phyloP scores from a whole-genome alignment of 345 rosid genomes.

The Turnera subulata region DNA sequence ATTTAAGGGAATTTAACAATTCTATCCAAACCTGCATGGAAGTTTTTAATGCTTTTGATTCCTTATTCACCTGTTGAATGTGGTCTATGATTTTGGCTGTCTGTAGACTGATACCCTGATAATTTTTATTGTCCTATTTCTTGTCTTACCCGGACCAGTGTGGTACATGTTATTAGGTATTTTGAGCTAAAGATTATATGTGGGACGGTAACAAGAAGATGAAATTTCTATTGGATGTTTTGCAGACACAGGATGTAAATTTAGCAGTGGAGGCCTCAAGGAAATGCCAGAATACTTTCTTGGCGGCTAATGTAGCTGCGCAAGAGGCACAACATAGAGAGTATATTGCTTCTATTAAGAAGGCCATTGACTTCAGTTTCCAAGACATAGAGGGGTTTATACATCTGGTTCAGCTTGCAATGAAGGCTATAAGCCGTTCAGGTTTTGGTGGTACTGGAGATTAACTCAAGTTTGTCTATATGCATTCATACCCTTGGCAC shows the following conservation, averaged over 20 bases:
- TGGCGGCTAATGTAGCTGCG: conserved; percentile 32
- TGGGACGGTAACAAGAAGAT: conserved; percentile 6
- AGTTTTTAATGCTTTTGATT: background rate
- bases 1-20: background rate
- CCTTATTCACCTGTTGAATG: background rate
- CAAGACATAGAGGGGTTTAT: conserved; percentile 65
- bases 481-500: conserved; percentile 6
- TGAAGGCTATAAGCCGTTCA: conserved; percentile 44
- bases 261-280: conserved; percentile 74
- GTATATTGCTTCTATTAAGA: conserved; percentile 43
- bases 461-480: conserved; percentile 29
- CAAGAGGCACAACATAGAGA: conserved; percentile 41
- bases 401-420: conserved; percentile 51
- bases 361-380: conserved; percentile 65
- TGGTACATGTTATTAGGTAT: too few species aligned
- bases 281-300: conserved; percentile 54
- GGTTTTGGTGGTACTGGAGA: conserved; percentile 39
- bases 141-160: too few species aligned
- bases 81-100: background rate
- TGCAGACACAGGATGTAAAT: conserved; percentile 63
- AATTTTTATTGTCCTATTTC: too few species aligned
- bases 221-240: conserved; percentile 25
- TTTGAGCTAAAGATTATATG: background rate
- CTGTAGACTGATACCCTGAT: background rate
- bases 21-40: background rate